Base-by-base conservation (phyloP, 192 early-diverging fungal genomes). In the Linnemannia elongata region DNA sequence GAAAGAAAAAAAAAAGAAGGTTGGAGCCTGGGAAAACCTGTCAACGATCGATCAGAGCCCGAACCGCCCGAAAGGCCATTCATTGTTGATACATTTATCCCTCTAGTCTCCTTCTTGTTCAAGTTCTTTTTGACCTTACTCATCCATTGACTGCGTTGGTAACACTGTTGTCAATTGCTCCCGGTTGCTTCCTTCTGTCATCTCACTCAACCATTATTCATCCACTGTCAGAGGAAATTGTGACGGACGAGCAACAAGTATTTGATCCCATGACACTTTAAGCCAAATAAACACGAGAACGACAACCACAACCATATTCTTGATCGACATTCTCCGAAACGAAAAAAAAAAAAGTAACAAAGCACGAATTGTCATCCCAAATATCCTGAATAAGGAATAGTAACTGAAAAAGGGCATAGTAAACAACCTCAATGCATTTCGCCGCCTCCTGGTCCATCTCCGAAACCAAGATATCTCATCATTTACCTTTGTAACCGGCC, bases 401-500 rank as follows among this genome's bases (percentile, higher is more conserved):
- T 10, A 66, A 33, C 0, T 13, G 35, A 33, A 66, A 66, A 27
- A 30, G 4, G 0, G 8, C n/a, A n/a, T n/a, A 0, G 6, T 1
- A 35, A 66, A 12, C 10, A 27, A 12, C 60, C 0, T 15, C 60
- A 27, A 33, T 30, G 15, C 60, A 33, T 3, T 8, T 27, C 47
- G 27, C 42, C 18, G 7, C 41, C 41, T 71, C 17, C 39, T 10
- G 2, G 8, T 52, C 44, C 45, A 42, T 42, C 42, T 49, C 42
- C 72, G 0, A 45, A 45, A 30, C 36, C 54, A 13, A 20, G 18
- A 49, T 33, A 17, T 36, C 49, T 60, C 36, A 3, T 55, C 6
- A 0, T 18, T 30, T 87, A 87, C 90, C 96, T 85, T 95, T 94
- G 90, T 95, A 94, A 7, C 97, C 97, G 10, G 92, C 94, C 15